Evolutionary conservation across 177 flowering plant species (phyloP).

Genomic region (Vitis hybrid): DNA sequence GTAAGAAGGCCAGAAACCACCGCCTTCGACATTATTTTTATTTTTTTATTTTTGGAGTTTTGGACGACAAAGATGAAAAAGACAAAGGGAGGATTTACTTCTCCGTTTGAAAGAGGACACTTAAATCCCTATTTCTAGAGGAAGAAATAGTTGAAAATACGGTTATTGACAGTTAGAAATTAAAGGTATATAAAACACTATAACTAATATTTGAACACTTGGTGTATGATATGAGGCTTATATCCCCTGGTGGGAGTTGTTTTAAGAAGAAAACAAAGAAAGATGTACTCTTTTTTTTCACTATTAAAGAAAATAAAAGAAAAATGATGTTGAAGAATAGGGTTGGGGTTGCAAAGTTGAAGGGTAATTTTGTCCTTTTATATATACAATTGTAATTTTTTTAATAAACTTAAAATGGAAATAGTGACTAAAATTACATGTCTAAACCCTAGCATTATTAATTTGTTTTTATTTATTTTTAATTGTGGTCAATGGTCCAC

Average conservation of each 20-base stretch:
- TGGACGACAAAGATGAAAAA: background rate
- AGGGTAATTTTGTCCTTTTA: too few species aligned
- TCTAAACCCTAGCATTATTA: background rate
- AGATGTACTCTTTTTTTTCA: too few species aligned
- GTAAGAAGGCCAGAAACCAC: constrained; percentile 47
- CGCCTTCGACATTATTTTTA: constrained; percentile 42
- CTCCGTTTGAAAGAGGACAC: background rate
- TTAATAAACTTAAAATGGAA: background rate
- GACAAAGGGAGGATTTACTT: background rate
- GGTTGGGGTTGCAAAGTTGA: too few species aligned
- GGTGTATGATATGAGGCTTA: too few species aligned
- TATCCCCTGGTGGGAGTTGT: too few species aligned
- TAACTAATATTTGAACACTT: too few species aligned
- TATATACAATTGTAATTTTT: too few species aligned
- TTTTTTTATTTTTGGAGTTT: background rate
- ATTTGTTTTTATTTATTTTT: background rate
- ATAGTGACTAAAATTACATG: background rate
- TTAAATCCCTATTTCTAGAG: background rate
- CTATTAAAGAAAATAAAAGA: too few species aligned
- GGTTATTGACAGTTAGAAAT: constrained; percentile 25
- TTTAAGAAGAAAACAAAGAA: too few species aligned
- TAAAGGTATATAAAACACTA: constrained; percentile 2
- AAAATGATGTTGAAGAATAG: too few species aligned
- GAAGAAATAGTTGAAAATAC: constrained; percentile 23
- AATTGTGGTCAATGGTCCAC: background rate